phyloP scores from a whole-genome alignment of 352 stramenopile genomes.

The Phytophthora cactorum region DNA sequence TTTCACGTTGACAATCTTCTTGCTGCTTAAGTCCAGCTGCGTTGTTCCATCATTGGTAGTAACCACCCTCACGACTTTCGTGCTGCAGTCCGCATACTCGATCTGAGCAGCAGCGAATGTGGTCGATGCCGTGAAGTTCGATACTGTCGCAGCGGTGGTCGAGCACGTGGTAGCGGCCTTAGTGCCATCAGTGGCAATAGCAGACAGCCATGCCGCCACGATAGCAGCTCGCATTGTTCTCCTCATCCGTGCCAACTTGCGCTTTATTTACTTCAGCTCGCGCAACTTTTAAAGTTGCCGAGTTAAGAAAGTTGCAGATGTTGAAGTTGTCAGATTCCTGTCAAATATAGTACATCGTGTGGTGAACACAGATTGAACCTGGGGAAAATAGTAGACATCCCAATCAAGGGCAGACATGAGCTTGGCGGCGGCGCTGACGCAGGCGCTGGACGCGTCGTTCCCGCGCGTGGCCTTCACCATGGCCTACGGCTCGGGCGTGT shows the following conservation, averaged over 20 bases:
- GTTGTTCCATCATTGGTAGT: conserved; percentile 9
- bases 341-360: conserved; percentile 1
- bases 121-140: conserved; percentile 11
- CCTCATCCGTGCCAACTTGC: neutral
- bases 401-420: conserved; percentile 29
- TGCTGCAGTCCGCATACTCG: conserved; percentile 29
- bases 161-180: conserved; percentile 6
- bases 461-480: conserved; percentile 80
- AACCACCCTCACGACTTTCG: conserved; percentile 29
- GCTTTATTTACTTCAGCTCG: conserved; percentile 7
- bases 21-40: conserved; percentile 36
- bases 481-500: conserved; percentile 87
- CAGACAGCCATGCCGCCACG: neutral
- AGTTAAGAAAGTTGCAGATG: neutral
- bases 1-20: conserved; percentile 35
- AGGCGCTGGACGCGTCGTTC: conserved; percentile 69
- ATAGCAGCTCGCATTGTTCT: neutral
- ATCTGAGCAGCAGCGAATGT: conserved; percentile 24
- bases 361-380: conserved; percentile 16
- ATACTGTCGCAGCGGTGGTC: conserved; percentile 16
- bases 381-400: conserved; percentile 6
- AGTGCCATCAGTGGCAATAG: neutral
- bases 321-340: conserved; percentile 18
- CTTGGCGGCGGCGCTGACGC: conserved; percentile 47
- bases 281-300: no score